Base-by-base conservation (phyloP, 805 yeast genomes). In the Candida yuanshanica region DNA sequence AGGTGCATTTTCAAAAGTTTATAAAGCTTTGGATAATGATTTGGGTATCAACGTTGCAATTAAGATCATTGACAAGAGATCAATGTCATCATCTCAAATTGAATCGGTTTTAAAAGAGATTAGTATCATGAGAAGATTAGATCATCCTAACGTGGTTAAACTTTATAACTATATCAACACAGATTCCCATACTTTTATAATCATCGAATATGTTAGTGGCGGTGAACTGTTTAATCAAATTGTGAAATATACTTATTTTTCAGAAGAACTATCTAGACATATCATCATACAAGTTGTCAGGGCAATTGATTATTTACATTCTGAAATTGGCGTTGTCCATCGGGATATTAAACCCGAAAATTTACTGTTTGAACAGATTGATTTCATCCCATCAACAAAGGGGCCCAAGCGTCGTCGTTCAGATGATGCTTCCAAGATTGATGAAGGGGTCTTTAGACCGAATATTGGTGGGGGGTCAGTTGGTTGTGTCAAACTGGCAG, bases 401-500 rank as follows among this genome's bases (percentile, higher is more conserved):
- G 59, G 64, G 5, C 64, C 61, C 42, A 66, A 75, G 26, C 36
- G 41, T 20, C 36, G 46, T 29, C 25, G 25, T 9, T 75, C 83
- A 11, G 95, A 85, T 60, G 93, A 85, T 58, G 67, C 74, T 27
- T 56, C 77, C 12, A 85, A 93, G 59, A 65, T 69, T 12, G 97
- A 91, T 58, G 99, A 93, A 66, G 99, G 99, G 39, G 77, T 73
- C 46, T 93, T 90, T 52, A 63, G 62, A 9, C 81, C 83, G 5
- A 85, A 85, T 11, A 66, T 85, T 17, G 99, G 99, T 25, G 95
- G 95, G 36, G 99, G 96, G 41, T 86, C 90, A 12, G 83, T 93
- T 50, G 99, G 98, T 8, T 53, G 67, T 13, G 89, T 93, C 25
- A 91, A 91, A 61, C 68, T 93, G 39, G 98, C 98, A 1, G 99